phyloP scores from a whole-genome alignment of 768 basidiomycete species.

The Boletus sp. region DNA sequence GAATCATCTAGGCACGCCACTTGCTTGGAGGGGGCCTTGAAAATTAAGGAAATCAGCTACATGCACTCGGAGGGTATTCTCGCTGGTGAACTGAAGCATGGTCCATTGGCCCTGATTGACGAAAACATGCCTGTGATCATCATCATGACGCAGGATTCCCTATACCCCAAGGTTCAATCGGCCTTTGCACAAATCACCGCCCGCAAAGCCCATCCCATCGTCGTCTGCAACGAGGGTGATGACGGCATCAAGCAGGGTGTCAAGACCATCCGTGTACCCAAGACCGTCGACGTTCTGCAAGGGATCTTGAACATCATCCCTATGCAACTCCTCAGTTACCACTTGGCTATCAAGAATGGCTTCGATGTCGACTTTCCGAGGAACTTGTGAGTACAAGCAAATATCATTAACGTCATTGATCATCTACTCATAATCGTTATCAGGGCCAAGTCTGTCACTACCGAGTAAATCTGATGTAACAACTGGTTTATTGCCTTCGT shows the following conservation, averaged over 20 bases:
- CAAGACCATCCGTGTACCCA: slow-evolving; percentile 92
- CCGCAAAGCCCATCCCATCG: slow-evolving; percentile 92
- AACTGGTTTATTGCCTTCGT: neutral
- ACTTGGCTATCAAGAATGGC: slow-evolving; percentile 92
- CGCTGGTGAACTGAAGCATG: slow-evolving; percentile 98
- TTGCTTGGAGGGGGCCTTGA: slow-evolving; percentile 95
- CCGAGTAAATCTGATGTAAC: slow-evolving; percentile 47
- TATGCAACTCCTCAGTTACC: slow-evolving; percentile 92
- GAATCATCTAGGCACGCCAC: slow-evolving; percentile 69
- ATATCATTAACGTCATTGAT: neutral
- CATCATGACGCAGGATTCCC: slow-evolving; percentile 98
- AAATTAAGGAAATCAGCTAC: slow-evolving; percentile 99
- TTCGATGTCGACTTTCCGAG: slow-evolving; percentile 98
- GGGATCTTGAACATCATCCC: slow-evolving; percentile 97
- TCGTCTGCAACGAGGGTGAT: slow-evolving; percentile 94
- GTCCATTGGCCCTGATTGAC: slow-evolving; percentile 95
- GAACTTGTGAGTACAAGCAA: slow-evolving; percentile 66
- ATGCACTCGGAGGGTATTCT: slow-evolving; percentile 69
- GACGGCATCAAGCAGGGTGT: slow-evolving; percentile 67
- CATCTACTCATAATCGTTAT: slow-evolving; percentile 11
- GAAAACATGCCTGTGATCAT: slow-evolving; percentile 99
- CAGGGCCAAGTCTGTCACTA: slow-evolving; percentile 77
- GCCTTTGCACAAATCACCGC: slow-evolving; percentile 97
- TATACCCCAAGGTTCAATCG: slow-evolving; percentile 97
- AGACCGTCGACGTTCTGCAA: slow-evolving; percentile 92